phyloP scores from a whole-genome alignment of 805 yeast genomes.

The Saturnispora halmiae region DNA sequence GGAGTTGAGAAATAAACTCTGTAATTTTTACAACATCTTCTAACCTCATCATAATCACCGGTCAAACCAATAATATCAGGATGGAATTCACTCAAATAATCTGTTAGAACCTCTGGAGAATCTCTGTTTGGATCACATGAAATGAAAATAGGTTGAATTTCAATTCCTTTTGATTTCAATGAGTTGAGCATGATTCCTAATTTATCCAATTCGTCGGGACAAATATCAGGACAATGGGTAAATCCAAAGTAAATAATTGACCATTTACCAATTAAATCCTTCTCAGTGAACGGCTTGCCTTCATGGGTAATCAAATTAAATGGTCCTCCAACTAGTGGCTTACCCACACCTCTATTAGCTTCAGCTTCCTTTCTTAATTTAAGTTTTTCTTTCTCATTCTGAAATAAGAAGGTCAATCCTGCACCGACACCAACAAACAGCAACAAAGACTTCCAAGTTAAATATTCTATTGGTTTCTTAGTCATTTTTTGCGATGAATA shows the following conservation, averaged over 20 bases:
- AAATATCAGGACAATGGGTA: conserved; percentile 96
- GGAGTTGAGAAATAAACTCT: conserved; percentile 98
- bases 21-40: conserved; percentile 76
- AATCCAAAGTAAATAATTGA: conserved; percentile 91
- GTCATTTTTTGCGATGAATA: conserved; percentile 24
- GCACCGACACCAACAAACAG: conserved; percentile 64
- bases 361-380: conserved; percentile 73
- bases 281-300: conserved; percentile 66
- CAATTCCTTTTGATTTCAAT: conserved; percentile 48
- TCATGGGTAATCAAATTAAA: conserved; percentile 65
- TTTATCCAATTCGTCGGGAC: conserved; percentile 96
- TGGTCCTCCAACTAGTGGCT: conserved; percentile 88
- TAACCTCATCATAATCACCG: conserved; percentile 80
- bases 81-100: conserved; percentile 83
- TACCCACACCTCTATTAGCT: conserved; percentile 80
- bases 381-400: conserved; percentile 65
- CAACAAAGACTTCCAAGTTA: conserved; percentile 77
- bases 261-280: conserved; percentile 69
- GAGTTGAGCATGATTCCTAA: conserved; percentile 63
- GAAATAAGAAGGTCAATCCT: conserved; percentile 60
- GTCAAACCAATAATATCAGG: conserved; percentile 84
- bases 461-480: conserved; percentile 50
- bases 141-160: conserved; percentile 78
- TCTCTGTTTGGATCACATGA: conserved; percentile 98
- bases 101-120: conserved; percentile 72